Conservation (phyloP, 2,329 filamentous ascomycete species). For the Alternaria sp. region DNA sequence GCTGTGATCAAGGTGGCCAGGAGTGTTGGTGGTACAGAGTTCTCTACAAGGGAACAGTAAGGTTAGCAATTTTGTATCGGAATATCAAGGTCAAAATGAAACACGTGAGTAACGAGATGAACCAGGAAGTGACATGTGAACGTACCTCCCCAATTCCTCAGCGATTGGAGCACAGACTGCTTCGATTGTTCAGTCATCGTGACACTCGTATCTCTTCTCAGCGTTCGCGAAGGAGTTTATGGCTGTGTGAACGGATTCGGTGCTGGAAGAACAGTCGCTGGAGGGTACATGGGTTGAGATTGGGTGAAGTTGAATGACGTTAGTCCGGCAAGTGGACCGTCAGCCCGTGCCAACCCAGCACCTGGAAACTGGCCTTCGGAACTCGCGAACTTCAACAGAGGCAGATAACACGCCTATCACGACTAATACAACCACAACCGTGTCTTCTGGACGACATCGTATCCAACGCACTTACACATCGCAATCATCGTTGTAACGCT, state of each 20-base stretch:
- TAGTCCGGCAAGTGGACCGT: conserved; percentile 24
- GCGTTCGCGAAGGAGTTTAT: not conserved
- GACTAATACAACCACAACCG: conserved; percentile 1
- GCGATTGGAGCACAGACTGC: conserved; percentile 55
- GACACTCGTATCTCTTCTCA: not conserved
- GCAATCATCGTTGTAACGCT: not conserved
- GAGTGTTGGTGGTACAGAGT: conserved; percentile 69
- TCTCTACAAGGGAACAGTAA: conserved; percentile 57
- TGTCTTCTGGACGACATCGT: not conserved
- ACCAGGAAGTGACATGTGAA: conserved; percentile 20
- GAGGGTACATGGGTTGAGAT: conserved; percentile 16
- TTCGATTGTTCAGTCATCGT: conserved; percentile 53
- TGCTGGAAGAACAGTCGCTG: not conserved
- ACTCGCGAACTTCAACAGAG: conserved; percentile 27
- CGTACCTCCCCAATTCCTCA: conserved; percentile 63
- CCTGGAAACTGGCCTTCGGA: conserved; percentile 40
- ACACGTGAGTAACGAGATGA: conserved; percentile 11
- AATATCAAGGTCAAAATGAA: not conserved
- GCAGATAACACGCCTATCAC: conserved; percentile 26
- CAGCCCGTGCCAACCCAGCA: conserved; percentile 33
- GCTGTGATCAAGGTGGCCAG: conserved; percentile 73
- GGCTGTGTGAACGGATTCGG: not conserved
- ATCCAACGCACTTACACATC: not conserved
- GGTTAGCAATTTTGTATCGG: conserved; percentile 12
- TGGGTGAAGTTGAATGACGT: conserved; percentile 38